Conservation (phyloP, 441 rosid genomes). For the Euphorbia schlechtendalii region DNA sequence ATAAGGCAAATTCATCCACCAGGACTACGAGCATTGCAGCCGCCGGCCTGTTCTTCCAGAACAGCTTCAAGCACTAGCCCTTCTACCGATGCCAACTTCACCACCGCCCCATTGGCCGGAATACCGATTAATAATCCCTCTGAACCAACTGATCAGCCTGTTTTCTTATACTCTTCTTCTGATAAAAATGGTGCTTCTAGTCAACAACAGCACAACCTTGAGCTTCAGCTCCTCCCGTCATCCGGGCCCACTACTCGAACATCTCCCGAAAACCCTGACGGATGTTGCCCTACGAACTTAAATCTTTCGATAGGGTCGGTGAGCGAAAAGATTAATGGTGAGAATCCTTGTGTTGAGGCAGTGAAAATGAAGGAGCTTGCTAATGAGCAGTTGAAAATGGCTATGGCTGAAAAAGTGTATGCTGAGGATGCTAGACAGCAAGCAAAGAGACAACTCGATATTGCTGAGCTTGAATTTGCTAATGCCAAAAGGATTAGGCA, state of each 20-base stretch:
- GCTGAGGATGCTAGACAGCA: constrained; percentile 82
- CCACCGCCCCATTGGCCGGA: constrained; percentile 34
- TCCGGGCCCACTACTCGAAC: constrained; percentile 10
- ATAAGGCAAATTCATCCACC: constrained; percentile 48
- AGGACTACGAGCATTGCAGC: constrained; percentile 29
- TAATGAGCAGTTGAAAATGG: constrained; percentile 52
- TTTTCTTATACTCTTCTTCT: constrained; percentile 26
- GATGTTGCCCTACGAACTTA: constrained; percentile 35
- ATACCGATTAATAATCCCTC: constrained; percentile 25
- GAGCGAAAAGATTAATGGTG: constrained; percentile 8
- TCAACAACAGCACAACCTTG: constrained; percentile 50
- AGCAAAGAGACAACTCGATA: constrained; percentile 78
- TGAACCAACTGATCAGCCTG: constrained; percentile 29
- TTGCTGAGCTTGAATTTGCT: constrained; percentile 75
- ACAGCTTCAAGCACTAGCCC: constrained; percentile 81
- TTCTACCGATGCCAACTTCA: constrained; percentile 61
- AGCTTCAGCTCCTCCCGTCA: constrained; percentile 70
- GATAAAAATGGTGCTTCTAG: constrained; percentile 18
- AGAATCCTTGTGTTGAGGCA: constrained; percentile 23
- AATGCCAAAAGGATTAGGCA: too few species aligned
- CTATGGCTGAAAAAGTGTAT: constrained; percentile 67
- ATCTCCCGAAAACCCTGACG: constrained; percentile 19
- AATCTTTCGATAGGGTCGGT: constrained; percentile 49
- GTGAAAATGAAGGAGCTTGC: constrained; percentile 36
- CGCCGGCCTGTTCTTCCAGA: constrained; percentile 63